Percentiles rank a stretch among this genome's conserved stretches.
Conservation (phyloP, 164 flowering plant species). For the Paratinospora sagittata region DNA sequence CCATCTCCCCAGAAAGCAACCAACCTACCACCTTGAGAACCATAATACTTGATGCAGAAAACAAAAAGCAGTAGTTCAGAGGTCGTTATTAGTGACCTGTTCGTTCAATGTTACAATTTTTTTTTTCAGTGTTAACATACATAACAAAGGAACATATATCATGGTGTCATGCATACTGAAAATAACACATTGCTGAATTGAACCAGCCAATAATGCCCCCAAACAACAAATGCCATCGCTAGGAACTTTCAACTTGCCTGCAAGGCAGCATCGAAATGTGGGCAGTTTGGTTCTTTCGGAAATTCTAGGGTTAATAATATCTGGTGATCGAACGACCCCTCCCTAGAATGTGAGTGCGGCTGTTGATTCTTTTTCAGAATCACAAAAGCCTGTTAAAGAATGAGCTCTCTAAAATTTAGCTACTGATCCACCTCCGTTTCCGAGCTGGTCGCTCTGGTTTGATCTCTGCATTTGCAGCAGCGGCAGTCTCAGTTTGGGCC, state of each 20-base stretch:
- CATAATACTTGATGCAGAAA: neutral
- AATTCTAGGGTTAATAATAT: neutral
- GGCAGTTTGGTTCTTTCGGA: neutral
- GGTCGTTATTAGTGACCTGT: neutral
- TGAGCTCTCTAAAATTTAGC: constrained; percentile 21
- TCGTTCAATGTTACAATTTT: constrained; percentile 3
- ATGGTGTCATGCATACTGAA: neutral
- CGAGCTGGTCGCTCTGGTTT: constrained; percentile 92
- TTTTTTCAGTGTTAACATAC: constrained; percentile 8
- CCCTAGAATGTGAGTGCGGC: neutral
- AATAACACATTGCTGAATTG: neutral
- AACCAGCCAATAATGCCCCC: neutral
- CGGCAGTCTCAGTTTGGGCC: constrained; percentile 34
- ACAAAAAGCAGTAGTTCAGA: neutral
- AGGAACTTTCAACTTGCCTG: neutral
- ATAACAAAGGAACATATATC: constrained; percentile 3
- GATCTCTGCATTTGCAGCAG: constrained; percentile 43
- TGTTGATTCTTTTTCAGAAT: neutral
- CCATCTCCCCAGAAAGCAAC: too few relatives aligned
- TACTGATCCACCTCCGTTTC: constrained; percentile 82
- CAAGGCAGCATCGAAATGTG: neutral
- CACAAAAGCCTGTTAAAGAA: neutral
- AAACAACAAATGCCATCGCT: neutral
- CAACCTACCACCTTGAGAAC: neutral
- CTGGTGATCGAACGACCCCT: neutral